phyloP scores from a whole-genome alignment of 352 stramenopile species.

The Pythium sukuiense region DNA sequence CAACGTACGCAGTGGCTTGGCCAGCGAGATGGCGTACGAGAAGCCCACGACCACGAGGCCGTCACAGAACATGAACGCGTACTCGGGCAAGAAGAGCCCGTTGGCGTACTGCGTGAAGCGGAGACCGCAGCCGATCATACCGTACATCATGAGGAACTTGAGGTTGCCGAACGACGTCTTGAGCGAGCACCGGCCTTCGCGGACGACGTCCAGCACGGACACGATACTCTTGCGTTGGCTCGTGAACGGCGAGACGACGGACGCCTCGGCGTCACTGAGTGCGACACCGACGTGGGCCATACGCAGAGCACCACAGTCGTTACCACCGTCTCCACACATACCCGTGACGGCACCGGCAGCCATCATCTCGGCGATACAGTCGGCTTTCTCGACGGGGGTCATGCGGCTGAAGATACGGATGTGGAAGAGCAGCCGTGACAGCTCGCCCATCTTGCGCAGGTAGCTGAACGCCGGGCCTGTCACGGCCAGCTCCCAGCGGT shows the following conservation, averaged over 20 bases:
- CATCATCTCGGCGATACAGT: constrained; percentile 75
- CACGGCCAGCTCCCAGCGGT: constrained; percentile 49
- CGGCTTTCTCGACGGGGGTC: constrained; percentile 65
- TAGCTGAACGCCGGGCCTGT: constrained; percentile 73
- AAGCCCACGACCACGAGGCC: constrained; percentile 63
- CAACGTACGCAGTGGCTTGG: constrained; percentile 48
- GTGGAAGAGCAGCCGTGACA: constrained; percentile 54
- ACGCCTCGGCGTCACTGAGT: constrained; percentile 87
- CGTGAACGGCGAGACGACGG: constrained; percentile 79
- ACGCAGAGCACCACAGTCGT: constrained; percentile 91
- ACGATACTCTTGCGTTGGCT: constrained; percentile 72
- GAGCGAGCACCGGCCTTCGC: constrained; percentile 85
- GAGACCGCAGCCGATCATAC: constrained; percentile 47
- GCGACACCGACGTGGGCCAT: constrained; percentile 90
- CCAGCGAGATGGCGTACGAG: constrained; percentile 73
- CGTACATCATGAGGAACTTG: constrained; percentile 91
- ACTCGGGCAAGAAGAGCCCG: constrained; percentile 67
- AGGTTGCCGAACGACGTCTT: constrained; percentile 81
- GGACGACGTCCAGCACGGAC: constrained; percentile 80
- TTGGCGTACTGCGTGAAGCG: constrained; percentile 76
- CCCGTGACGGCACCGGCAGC: constrained; percentile 60
- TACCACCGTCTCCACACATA: constrained; percentile 86
- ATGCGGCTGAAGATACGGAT: constrained; percentile 83
- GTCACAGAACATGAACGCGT: constrained; percentile 70
- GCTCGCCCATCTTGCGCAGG: constrained; percentile 60